Evolutionary conservation across 78 protist genomes (phyloP).

Genomic region (Polysphondylium violaceum): DNA sequence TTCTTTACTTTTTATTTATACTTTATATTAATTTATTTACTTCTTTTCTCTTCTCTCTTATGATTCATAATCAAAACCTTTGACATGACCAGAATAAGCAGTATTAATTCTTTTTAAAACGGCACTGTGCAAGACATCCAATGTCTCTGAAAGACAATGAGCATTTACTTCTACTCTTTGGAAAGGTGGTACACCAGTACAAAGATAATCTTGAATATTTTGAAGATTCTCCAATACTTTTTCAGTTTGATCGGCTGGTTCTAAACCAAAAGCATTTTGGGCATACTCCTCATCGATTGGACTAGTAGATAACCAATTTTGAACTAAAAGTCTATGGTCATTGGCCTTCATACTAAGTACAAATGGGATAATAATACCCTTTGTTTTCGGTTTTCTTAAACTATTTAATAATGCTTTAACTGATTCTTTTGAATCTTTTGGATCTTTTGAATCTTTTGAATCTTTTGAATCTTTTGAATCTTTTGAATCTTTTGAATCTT

Average conservation of each 20-base stretch:
- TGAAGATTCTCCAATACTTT: slow-evolving; percentile 41
- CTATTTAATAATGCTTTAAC: slow-evolving; percentile 14
- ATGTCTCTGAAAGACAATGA: slow-evolving; percentile 49
- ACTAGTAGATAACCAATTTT: slow-evolving; percentile 63
- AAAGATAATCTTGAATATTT: slow-evolving; percentile 54
- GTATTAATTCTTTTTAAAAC: slow-evolving; percentile 71
- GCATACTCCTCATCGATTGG: slow-evolving; percentile 38
- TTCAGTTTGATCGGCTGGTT: slow-evolving; percentile 17
- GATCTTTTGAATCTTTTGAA: background rate
- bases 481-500: background rate
- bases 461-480: background rate
- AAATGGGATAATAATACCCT: slow-evolving; percentile 74
- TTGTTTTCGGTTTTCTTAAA: slow-evolving; percentile 60
- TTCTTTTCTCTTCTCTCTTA: background rate
- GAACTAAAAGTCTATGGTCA: slow-evolving; percentile 47
- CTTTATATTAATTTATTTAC: background rate
- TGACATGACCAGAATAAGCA: slow-evolving; percentile 75
- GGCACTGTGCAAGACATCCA: slow-evolving; percentile 68
- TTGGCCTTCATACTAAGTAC: slow-evolving; percentile 19
- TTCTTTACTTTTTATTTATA: background rate
- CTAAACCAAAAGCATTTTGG: slow-evolving; percentile 45
- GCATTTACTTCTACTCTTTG: slow-evolving; percentile 66
- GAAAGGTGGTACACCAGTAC: slow-evolving; percentile 66
- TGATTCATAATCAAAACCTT: slow-evolving; percentile 74
- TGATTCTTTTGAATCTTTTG: slow-evolving; percentile 11